Evolutionary conservation across 2,329 filamentous ascomycete genomes (phyloP).

Genomic region (Monosporascus sp.): DNA sequence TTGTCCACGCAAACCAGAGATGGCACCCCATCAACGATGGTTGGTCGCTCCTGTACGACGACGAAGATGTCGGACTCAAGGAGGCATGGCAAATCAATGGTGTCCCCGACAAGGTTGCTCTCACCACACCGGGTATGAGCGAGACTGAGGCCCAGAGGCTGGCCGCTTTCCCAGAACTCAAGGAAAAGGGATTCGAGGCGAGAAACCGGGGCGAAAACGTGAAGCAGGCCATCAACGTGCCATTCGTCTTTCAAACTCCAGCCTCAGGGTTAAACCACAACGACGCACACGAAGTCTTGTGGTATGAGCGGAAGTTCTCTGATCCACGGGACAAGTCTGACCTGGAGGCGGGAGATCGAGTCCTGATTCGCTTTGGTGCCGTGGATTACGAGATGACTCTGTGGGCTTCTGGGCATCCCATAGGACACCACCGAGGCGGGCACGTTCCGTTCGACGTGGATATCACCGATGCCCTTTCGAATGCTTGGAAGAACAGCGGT

Average conservation of each 20-base stretch:
- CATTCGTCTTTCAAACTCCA: constrained; percentile 60
- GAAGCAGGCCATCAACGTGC: constrained; percentile 54
- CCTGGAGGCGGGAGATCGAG: constrained; percentile 32
- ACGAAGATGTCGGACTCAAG: constrained; percentile 51
- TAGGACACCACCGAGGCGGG: constrained; percentile 52
- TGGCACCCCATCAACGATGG: constrained; percentile 59
- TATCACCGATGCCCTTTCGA: constrained; percentile 42
- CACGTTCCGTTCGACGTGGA: constrained; percentile 57
- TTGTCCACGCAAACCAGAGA: constrained; percentile 46
- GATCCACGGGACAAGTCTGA: constrained; percentile 44
- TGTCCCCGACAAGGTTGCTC: constrained; percentile 38
- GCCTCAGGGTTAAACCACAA: constrained; percentile 58
- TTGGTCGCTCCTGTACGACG: constrained; percentile 63
- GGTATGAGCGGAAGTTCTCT: constrained; percentile 54
- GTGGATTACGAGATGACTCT: constrained; percentile 57
- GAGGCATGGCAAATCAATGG: constrained; percentile 48
- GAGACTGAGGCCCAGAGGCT: constrained; percentile 41
- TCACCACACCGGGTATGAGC: constrained; percentile 20
- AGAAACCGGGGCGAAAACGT: constrained; percentile 27
- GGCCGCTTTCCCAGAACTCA: constrained; percentile 42
- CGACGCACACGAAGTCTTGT: constrained; percentile 60
- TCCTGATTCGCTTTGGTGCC: constrained; percentile 53
- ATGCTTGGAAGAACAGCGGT: constrained; percentile 14
- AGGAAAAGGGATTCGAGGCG: constrained; percentile 39
- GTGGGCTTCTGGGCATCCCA: constrained; percentile 48